phyloP scores from a whole-genome alignment of 768 basidiomycete species.

The Lactifluus pinguis region DNA sequence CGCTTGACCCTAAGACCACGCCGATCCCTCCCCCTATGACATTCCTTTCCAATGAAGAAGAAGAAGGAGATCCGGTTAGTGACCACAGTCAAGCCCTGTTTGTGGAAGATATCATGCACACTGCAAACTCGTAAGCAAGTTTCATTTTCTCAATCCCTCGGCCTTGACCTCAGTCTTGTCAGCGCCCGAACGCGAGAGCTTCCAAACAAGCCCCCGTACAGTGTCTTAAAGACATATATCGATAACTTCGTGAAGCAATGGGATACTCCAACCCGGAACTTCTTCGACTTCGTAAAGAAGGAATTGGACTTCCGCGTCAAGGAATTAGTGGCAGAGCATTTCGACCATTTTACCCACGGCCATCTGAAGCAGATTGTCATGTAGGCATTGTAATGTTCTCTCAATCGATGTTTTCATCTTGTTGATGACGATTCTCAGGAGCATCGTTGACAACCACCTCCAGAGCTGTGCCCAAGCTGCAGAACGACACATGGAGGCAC shows the following conservation, averaged over 20 bases:
- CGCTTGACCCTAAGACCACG: background rate
- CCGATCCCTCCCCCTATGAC: conserved; percentile 13
- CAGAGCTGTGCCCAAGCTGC: background rate
- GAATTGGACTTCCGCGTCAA: conserved; percentile 16
- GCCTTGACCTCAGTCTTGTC: background rate
- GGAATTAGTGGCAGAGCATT: conserved; percentile 15
- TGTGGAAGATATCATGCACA: conserved; percentile 39
- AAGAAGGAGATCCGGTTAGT: conserved; percentile 9
- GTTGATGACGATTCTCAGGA: background rate
- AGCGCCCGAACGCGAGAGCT: conserved; percentile 63
- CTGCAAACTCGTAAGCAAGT: conserved; percentile 35
- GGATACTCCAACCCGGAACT: conserved; percentile 14
- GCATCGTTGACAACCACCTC: conserved; percentile 2
- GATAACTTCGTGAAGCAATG: conserved; percentile 13
- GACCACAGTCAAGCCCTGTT: conserved; percentile 26
- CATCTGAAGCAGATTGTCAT: conserved; percentile 17
- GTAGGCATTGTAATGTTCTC: background rate
- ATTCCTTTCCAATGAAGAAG: conserved; percentile 39
- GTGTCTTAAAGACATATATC: conserved; percentile 22
- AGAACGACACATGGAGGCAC: conserved; percentile 1
- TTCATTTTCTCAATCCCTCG: background rate
- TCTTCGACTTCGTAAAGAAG: conserved; percentile 19
- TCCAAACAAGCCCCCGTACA: conserved; percentile 52
- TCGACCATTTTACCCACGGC: conserved; percentile 18
- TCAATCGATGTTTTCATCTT: background rate